Conservation (phyloP, 176 grass and related monocot genomes). For the Microstegium vimineum region DNA sequence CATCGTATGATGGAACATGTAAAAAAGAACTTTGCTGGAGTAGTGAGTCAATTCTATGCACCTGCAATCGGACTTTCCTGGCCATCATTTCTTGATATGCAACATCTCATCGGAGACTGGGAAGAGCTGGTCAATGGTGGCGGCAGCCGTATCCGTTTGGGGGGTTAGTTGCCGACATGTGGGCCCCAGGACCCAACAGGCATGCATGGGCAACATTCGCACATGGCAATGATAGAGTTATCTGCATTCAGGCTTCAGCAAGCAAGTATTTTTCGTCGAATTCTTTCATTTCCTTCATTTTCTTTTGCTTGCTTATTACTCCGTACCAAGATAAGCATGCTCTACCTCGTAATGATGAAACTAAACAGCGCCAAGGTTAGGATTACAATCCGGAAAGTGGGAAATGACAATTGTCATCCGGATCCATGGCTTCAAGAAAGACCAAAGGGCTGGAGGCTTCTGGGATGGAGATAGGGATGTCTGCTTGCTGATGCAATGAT, state of each 20-base stretch:
- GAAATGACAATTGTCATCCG: neutral
- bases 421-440: slow-evolving; percentile 34
- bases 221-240: no score
- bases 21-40: neutral
- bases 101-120: neutral
- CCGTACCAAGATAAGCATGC: slow-evolving; percentile 4
- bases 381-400: neutral
- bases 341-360: neutral
- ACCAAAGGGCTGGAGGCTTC: slow-evolving; percentile 1
- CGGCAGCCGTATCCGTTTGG: neutral
- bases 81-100: neutral
- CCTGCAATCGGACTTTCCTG: neutral
- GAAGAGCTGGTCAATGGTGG: neutral
- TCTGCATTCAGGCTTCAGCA: no score
- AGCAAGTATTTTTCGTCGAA: neutral
- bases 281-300: neutral
- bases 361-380: neutral
- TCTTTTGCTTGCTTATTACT: no score
- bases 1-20: neutral
- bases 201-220: no score
- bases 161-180: neutral
- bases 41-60: neutral
- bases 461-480: neutral
- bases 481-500: neutral
- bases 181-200: neutral